Conservation (phyloP, 148 eudicot genomes). For the Cornus controversa region DNA sequence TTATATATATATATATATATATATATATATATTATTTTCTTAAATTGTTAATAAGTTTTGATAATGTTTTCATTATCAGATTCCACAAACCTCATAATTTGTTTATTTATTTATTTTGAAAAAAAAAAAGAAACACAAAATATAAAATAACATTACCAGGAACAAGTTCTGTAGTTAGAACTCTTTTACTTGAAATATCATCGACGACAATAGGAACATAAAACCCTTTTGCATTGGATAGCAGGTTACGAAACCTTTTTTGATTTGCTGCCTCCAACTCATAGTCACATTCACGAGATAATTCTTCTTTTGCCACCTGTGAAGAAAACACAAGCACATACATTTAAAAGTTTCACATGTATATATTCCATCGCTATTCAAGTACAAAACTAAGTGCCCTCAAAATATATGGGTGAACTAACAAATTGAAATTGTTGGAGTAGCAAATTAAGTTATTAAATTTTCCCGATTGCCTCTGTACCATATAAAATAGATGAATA, state of each 20-base stretch:
- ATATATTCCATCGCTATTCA: background rate
- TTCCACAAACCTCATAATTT: background rate
- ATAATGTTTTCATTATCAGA: background rate
- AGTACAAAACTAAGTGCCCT: background rate
- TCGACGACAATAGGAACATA: constrained; percentile 87
- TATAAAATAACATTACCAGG: constrained; percentile 46
- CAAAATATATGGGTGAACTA: too few species aligned
- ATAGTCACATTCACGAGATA: constrained; percentile 93
- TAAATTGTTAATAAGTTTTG: background rate
- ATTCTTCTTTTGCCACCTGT: constrained; percentile 98
- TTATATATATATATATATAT: background rate
- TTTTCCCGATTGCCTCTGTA: background rate
- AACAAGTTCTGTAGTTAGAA: constrained; percentile 79
- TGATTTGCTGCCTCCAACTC: constrained; percentile 77
- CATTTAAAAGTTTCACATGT: background rate
- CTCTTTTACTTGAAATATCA: constrained; percentile 76
- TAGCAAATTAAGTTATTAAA: background rate
- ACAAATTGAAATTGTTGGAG: background rate
- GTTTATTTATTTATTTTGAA: too few species aligned
- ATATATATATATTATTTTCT: background rate
- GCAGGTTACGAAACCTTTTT: constrained; percentile 51
- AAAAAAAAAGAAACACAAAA: background rate
- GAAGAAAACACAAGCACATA: background rate
- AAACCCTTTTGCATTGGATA: constrained; percentile 58
- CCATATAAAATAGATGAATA: background rate